Base-by-base conservation (phyloP, 148 eudicot species). In the Mesembryanthemum crystallinum region DNA sequence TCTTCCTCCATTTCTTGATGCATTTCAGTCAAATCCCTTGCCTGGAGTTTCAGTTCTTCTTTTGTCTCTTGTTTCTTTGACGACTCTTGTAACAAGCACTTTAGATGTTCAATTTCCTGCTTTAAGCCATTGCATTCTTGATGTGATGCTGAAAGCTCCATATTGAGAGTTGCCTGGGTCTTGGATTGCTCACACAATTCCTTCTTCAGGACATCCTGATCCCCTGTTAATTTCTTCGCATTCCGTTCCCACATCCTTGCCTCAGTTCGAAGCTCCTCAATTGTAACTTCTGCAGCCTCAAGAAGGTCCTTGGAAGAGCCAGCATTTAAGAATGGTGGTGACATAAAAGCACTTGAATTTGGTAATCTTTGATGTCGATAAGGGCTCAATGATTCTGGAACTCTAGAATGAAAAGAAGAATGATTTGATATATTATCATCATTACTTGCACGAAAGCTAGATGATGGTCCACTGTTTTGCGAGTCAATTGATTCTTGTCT, bases 201-300 rank as follows among this genome's bases (percentile, higher is more conserved):
- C 65, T 85, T 84, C 73, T 78, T 87, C 70, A 93, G 76, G 23
- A 78, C 68, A 75, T 94, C 96, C 77, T 88, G 77, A 80, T 94
- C 96, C 49, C 77, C 72, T 81, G 83, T 69, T 67, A 88, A 78
- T 69, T 88, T 92, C 78, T 88, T 86, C 17, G 92, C 87, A 76
- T 90, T 89, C 79, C 89, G 81, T 75, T 92, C 98, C 96, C 97
- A 92, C 88, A 78, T 89, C 52, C 85, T 90, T 55, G 92, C 89
- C 80, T 89, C 97, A 30, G 83, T 87, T 43, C 87, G 71, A 49
- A 89, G 91, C 76, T 94, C 93, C 72, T 89, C 89, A 49, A 84
- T 89, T 28, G 85, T 86, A 66, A 81, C 87, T 78, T 94, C 97
- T 63, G 90, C 93, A 67, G 86, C 92, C 86, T 92, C 93, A 69